phyloP scores from a whole-genome alignment of 2,329 filamentous ascomycete species.

The Alternaria consortialis region DNA sequence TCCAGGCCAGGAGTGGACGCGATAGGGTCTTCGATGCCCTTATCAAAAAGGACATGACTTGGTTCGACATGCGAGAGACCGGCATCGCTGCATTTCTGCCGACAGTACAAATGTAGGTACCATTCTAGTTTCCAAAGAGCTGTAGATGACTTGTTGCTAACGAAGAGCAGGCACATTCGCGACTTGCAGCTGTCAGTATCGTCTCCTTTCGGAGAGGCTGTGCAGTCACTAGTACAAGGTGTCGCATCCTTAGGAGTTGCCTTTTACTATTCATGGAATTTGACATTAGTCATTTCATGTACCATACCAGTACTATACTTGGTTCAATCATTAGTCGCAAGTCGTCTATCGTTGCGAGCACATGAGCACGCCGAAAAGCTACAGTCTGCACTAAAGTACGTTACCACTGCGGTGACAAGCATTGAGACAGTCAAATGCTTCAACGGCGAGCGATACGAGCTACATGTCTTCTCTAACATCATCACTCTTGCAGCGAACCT shows the following conservation, averaged over 20 bases:
- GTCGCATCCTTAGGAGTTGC: slow-evolving; percentile 74
- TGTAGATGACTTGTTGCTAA: background rate
- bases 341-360: slow-evolving; percentile 71
- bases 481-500: slow-evolving; percentile 67
- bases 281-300: slow-evolving; percentile 81
- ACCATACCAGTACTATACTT: slow-evolving; percentile 73
- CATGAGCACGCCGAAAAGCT: slow-evolving; percentile 73
- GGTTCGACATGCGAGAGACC: slow-evolving; percentile 79
- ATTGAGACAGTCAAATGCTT: slow-evolving; percentile 90
- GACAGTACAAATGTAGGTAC: slow-evolving; percentile 74
- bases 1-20: slow-evolving; percentile 75
- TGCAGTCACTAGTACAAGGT: slow-evolving; percentile 71
- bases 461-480: slow-evolving; percentile 68
- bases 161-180: slow-evolving; percentile 72
- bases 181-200: slow-evolving; percentile 84
- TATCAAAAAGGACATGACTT: slow-evolving; percentile 76
- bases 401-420: slow-evolving; percentile 72
- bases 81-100: slow-evolving; percentile 77
- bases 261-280: slow-evolving; percentile 81
- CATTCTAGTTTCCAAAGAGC: slow-evolving; percentile 12
- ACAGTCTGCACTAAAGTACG: slow-evolving; percentile 74
- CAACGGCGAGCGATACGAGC: slow-evolving; percentile 77
- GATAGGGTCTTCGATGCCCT: slow-evolving; percentile 72
- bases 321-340: slow-evolving; percentile 68
- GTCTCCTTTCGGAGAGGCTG: slow-evolving; percentile 76